Evolutionary conservation across 1,139 yeast genomes (phyloP).

Genomic region (Hanseniaspora sp.): DNA sequence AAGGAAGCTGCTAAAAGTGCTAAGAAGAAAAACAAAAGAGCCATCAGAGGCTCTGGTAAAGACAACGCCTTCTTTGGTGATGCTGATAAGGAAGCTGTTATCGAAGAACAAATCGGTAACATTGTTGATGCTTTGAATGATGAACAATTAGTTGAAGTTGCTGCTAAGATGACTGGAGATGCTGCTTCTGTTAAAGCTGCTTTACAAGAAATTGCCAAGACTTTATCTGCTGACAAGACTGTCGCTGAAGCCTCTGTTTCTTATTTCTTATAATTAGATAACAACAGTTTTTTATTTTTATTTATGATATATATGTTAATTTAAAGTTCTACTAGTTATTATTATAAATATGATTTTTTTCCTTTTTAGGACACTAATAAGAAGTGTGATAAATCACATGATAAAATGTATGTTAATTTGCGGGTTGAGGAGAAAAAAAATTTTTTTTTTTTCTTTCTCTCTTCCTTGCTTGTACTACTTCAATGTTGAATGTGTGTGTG

Average conservation of each 20-base stretch:
- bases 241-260: slow-evolving; percentile 34
- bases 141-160: slow-evolving; percentile 57
- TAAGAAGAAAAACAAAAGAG: slow-evolving; percentile 95
- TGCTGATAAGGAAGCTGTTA: slow-evolving; percentile 50
- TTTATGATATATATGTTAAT: not conserved
- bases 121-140: slow-evolving; percentile 74
- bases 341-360: too few species aligned
- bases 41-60: slow-evolving; percentile 71
- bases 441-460: too few species aligned
- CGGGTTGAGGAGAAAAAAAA: too few species aligned
- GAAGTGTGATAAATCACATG: not conserved
- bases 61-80: slow-evolving; percentile 80
- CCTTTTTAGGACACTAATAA: not conserved
- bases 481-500: too few species aligned
- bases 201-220: slow-evolving; percentile 39
- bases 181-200: slow-evolving; percentile 39
- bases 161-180: slow-evolving; percentile 43
- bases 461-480: not conserved
- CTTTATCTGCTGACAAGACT: slow-evolving; percentile 36
- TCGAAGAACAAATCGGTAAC: slow-evolving; percentile 70
- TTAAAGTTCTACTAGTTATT: not conserved
- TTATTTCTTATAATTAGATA: slow-evolving; percentile 28
- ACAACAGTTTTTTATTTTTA: not conserved
- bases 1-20: slow-evolving; percentile 97
- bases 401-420: too few species aligned